phyloP scores from a whole-genome alignment of 768 basidiomycete species.

The Antrodiella citrinella region DNA sequence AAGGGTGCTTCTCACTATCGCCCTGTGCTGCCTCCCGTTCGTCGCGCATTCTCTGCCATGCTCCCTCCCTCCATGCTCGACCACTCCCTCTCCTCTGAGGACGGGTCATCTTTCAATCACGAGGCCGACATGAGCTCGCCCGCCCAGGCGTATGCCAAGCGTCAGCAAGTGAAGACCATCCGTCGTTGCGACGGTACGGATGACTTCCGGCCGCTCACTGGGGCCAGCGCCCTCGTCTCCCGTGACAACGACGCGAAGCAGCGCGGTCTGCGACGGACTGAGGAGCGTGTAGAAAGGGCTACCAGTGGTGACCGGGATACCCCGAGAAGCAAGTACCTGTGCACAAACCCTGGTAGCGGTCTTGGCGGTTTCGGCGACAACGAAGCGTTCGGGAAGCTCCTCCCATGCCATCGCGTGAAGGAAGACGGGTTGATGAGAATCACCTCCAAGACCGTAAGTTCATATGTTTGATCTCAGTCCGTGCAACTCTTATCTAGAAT shows the following conservation, averaged over 20 bases:
- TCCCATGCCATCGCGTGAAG: constrained; percentile 89
- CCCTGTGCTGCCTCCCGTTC: constrained; percentile 38
- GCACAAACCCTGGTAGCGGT: constrained; percentile 38
- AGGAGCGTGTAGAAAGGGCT: constrained; percentile 12
- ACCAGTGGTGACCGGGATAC: constrained; percentile 17
- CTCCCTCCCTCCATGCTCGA: constrained; percentile 30
- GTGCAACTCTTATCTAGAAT: constrained; percentile 9
- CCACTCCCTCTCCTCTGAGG: constrained; percentile 36
- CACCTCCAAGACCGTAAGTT: constrained; percentile 63
- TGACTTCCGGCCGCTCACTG: constrained; percentile 69
- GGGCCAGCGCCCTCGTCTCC: constrained; percentile 44
- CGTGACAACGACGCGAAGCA: constrained; percentile 36
- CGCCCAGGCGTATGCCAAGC: constrained; percentile 71
- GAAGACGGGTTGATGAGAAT: constrained; percentile 97
- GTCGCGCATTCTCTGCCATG: constrained; percentile 74
- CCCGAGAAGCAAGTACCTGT: constrained; percentile 24
- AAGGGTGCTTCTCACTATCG: constrained; percentile 5
- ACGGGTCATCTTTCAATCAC: constrained; percentile 40
- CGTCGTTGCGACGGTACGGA: constrained; percentile 77
- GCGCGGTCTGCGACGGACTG: constrained; percentile 10
- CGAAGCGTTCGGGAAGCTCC: constrained; percentile 85
- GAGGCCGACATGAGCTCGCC: constrained; percentile 66
- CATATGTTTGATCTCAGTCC: neutral
- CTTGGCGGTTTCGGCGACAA: constrained; percentile 88
- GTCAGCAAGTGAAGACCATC: constrained; percentile 71